Evolutionary conservation across 306 rosid genomes (phyloP).

Genomic region (Acmispon strigosus): DNA sequence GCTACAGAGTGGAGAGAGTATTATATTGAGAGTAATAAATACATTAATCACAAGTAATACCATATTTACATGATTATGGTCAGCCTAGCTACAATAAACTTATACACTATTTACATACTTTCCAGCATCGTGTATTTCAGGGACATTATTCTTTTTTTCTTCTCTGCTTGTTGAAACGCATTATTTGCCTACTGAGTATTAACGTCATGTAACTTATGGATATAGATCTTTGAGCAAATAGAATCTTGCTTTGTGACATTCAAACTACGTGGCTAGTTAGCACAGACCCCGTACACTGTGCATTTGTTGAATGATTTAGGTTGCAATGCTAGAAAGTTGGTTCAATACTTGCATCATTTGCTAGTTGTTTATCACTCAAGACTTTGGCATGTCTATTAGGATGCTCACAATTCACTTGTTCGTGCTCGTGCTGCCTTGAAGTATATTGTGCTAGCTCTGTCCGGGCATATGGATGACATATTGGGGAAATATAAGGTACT

Average conservation of each 20-base stretch:
- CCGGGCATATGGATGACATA: conserved; percentile 86
- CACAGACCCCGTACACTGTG: not conserved
- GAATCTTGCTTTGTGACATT: not conserved
- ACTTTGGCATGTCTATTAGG: conserved; percentile 38
- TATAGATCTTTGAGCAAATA: not conserved
- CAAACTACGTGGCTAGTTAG: not conserved
- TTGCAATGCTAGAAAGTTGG: not conserved
- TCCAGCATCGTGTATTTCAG: not conserved
- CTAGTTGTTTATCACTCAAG: conserved; percentile 11
- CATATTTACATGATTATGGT: not conserved
- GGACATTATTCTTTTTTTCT: conserved; percentile 5
- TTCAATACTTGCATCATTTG: conserved; percentile 5
- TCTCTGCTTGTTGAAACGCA: not conserved
- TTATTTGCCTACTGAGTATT: not conserved
- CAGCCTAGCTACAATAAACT: not conserved
- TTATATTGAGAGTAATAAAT: not conserved
- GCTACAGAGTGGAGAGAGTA: not conserved
- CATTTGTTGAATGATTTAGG: conserved; percentile 12
- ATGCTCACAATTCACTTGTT: conserved; percentile 46
- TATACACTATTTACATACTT: not conserved
- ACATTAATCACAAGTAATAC: not conserved
- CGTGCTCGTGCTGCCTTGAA: conserved; percentile 84
- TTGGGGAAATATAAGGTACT: conserved; percentile 82
- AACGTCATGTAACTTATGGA: not conserved
- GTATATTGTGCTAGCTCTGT: conserved; percentile 79